Conservation (phyloP, 768 basidiomycete species). For the Pleurotus djamor region DNA sequence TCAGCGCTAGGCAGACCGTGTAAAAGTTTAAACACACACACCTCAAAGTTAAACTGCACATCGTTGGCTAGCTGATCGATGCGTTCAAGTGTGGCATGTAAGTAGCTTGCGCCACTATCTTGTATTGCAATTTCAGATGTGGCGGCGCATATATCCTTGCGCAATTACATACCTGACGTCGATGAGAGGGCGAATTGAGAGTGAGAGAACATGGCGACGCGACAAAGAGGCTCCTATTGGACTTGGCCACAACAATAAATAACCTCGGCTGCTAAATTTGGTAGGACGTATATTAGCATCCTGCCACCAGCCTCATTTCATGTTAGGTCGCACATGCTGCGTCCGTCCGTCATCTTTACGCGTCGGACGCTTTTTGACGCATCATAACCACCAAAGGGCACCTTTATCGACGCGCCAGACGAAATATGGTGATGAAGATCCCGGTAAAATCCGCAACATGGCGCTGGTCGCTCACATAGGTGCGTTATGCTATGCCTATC, state of each 20-base stretch:
- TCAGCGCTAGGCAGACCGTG: neutral
- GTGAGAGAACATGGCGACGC: neutral
- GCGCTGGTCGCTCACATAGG: slow-evolving; percentile 91
- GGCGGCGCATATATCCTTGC: neutral
- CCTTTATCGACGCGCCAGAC: neutral
- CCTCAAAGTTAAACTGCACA: slow-evolving; percentile 72
- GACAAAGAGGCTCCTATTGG: neutral
- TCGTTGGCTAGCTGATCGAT: slow-evolving; percentile 57
- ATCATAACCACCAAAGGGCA: neutral
- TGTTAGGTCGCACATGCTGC: neutral
- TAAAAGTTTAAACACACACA: slow-evolving; percentile 23
- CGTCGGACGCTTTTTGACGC: neutral
- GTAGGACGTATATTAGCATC: neutral
- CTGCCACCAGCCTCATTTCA: neutral
- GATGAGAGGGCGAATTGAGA: neutral
- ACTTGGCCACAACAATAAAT: too few species aligned
- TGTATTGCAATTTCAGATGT: neutral
- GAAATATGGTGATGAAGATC: slow-evolving; percentile 23
- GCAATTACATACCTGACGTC: neutral
- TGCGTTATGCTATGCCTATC: slow-evolving; percentile 24
- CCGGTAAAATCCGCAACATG: slow-evolving; percentile 65
- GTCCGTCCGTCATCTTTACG: neutral
- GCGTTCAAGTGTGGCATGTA: slow-evolving; percentile 42
- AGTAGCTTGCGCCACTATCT: slow-evolving; percentile 10
- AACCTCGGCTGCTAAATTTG: neutral